phyloP scores from a whole-genome alignment of 768 basidiomycete species.

The Lactarius sp. region DNA sequence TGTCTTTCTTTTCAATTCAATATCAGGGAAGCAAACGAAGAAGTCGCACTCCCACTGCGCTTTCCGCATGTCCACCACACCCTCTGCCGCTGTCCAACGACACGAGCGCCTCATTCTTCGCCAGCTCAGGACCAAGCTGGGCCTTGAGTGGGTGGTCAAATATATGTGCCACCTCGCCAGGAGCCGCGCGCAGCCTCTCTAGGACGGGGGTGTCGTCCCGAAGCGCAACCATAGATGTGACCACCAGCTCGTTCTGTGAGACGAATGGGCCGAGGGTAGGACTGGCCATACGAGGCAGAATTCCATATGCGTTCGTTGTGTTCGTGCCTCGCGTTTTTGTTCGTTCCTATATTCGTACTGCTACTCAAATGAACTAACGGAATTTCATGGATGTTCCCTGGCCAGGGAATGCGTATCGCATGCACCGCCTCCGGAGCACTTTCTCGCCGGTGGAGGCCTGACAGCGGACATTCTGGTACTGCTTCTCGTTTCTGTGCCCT shows the following conservation, averaged over 20 bases:
- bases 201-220: slow-evolving; percentile 49
- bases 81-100: slow-evolving; percentile 53
- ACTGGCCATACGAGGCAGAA: slow-evolving; percentile 78
- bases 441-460: slow-evolving; percentile 81
- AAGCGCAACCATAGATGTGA: slow-evolving; percentile 80
- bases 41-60: slow-evolving; percentile 63
- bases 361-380: slow-evolving; percentile 34
- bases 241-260: slow-evolving; percentile 64
- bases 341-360: not conserved
- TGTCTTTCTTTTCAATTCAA: slow-evolving; percentile 30
- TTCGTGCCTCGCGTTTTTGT: not conserved
- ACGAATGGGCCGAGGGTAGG: slow-evolving; percentile 58
- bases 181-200: slow-evolving; percentile 45
- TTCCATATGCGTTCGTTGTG: slow-evolving; percentile 47
- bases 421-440: slow-evolving; percentile 77
- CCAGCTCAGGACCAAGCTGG: slow-evolving; percentile 48
- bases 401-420: slow-evolving; percentile 57
- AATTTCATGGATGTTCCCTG: slow-evolving; percentile 43
- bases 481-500: not conserved
- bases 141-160: slow-evolving; percentile 78
- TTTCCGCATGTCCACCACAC: slow-evolving; percentile 56
- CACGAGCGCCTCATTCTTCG: slow-evolving; percentile 57
- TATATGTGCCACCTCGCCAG: slow-evolving; percentile 69
- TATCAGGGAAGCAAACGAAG: slow-evolving; percentile 83
- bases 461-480: slow-evolving; percentile 79